Evolutionary conservation across 2,329 filamentous ascomycete genomes (phyloP).

Genomic region (Pseudogymnoascus sp.): DNA sequence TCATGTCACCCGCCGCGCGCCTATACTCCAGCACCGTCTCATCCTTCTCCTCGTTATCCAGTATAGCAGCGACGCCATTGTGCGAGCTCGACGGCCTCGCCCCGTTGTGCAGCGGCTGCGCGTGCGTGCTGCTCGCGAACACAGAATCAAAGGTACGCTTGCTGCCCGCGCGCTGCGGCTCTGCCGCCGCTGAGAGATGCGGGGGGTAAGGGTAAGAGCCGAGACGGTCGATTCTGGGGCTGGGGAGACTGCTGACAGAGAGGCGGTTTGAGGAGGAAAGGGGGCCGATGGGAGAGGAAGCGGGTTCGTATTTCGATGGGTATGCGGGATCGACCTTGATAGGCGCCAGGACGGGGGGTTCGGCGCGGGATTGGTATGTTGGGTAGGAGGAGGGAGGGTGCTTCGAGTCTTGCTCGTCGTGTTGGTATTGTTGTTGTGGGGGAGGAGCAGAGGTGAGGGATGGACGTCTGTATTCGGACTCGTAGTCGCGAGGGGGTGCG

Average conservation of each 20-base stretch:
- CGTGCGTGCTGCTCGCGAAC: constrained; percentile 20
- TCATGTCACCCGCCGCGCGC: constrained; percentile 28
- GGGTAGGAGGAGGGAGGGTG: neutral
- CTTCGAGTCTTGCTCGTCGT: neutral
- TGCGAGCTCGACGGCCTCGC: constrained; percentile 31
- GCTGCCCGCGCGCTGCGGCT: constrained; percentile 15
- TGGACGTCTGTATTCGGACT: constrained; percentile 17
- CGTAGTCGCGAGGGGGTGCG: constrained; percentile 4
- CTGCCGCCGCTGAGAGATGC: constrained; percentile 15
- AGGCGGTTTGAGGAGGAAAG: constrained; percentile 13
- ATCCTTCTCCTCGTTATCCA: constrained; percentile 18
- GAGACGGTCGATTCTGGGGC: neutral
- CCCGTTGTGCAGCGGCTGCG: constrained; percentile 34
- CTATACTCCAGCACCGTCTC: constrained; percentile 21
- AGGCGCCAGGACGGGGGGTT: constrained; percentile 9
- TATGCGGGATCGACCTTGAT: constrained; percentile 12
- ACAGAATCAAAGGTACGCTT: constrained; percentile 23
- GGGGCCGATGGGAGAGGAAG: constrained; percentile 20
- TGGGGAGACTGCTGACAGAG: neutral
- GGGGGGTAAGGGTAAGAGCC: neutral
- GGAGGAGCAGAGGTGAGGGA: neutral
- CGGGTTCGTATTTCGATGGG: constrained; percentile 17
- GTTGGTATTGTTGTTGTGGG: neutral
- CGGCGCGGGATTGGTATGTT: neutral
- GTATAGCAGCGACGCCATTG: constrained; percentile 11